These are phyloP conservation scores for Candida corydali DNA, from an alignment of 805 yeast genomes.

Conservation along the genomic window DNA sequence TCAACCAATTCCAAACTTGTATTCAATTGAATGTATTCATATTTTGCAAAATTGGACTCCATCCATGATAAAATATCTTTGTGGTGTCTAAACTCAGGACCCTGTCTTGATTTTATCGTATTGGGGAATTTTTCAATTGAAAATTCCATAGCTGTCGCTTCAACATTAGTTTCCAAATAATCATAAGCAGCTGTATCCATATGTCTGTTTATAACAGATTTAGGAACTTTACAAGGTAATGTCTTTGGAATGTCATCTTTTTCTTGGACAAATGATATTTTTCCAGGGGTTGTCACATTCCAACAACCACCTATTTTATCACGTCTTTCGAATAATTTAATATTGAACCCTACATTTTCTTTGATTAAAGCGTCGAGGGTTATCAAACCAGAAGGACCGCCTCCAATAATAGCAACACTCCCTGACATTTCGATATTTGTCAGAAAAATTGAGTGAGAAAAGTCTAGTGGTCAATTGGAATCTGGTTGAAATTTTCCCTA, in stretches of 20 bases:
- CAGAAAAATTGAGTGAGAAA: no score
- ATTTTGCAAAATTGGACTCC: constrained; percentile 3
- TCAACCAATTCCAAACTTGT: constrained; percentile 26
- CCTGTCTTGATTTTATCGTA: constrained; percentile 14
- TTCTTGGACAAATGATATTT: constrained; percentile 6
- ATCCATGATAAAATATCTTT: constrained; percentile 14
- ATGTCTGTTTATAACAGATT: constrained; percentile 14
- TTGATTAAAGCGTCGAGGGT: constrained; percentile 34
- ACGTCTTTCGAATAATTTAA: constrained; percentile 40
- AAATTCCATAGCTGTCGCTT: constrained; percentile 19
- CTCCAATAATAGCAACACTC: constrained; percentile 42
- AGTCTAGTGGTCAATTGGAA: no score
- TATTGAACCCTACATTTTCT: constrained; percentile 27
- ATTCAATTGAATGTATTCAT: constrained; percentile 15
- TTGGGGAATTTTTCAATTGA: constrained; percentile 18
- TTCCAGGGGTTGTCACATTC: constrained; percentile 27
- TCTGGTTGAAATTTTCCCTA: no score
- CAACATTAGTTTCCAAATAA: constrained; percentile 21
- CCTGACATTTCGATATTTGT: no score
- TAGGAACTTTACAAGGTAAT: constrained; percentile 16
- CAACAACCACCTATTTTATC: constrained; percentile 41
- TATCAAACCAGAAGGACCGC: constrained; percentile 49
- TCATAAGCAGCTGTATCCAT: constrained; percentile 19
- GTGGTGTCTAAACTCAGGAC: constrained; percentile 17
- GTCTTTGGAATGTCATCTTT: constrained; percentile 12